Percentiles rank a stretch among this genome's conserved stretches.
Evolutionary conservation across 306 rosid genomes (phyloP).

Genomic region (Prunus mongolica): DNA sequence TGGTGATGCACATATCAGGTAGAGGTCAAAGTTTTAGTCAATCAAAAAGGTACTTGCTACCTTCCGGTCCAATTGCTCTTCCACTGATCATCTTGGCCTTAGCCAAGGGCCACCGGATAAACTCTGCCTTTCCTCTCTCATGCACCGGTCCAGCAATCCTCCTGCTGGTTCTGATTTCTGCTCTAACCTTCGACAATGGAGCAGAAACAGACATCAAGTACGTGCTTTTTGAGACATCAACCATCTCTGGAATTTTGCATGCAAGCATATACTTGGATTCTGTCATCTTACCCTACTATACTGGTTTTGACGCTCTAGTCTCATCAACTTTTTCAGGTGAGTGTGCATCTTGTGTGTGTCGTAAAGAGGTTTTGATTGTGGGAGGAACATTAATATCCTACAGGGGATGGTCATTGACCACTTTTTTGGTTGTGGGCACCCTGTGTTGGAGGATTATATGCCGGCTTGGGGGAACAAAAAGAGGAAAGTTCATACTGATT

Average conservation of each 20-base stretch:
- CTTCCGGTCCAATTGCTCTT: conserved; percentile 80
- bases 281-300: conserved; percentile 70
- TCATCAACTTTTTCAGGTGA: conserved; percentile 68
- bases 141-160: conserved; percentile 77
- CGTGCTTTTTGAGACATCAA: conserved; percentile 66
- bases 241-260: conserved; percentile 80
- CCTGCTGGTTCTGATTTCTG: conserved; percentile 63
- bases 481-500: conserved; percentile 24
- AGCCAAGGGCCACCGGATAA: conserved; percentile 67
- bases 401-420: conserved; percentile 79
- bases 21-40: conserved; percentile 25
- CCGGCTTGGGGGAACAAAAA: conserved; percentile 33
- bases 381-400: conserved; percentile 68
- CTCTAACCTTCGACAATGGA: conserved; percentile 53
- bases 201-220: conserved; percentile 51
- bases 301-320: conserved; percentile 69
- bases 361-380: conserved; percentile 57
- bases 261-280: conserved; percentile 76
- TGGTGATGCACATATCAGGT: conserved; percentile 38
- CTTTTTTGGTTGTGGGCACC: conserved; percentile 60
- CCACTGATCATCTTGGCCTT: conserved; percentile 67
- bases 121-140: conserved; percentile 63
- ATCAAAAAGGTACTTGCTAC: conserved; percentile 46
- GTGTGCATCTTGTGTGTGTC: conserved; percentile 76
- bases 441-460: conserved; percentile 60